Base-by-base conservation (phyloP, 495 filamentous ascomycete genomes). In the Tuber aestivum region DNA sequence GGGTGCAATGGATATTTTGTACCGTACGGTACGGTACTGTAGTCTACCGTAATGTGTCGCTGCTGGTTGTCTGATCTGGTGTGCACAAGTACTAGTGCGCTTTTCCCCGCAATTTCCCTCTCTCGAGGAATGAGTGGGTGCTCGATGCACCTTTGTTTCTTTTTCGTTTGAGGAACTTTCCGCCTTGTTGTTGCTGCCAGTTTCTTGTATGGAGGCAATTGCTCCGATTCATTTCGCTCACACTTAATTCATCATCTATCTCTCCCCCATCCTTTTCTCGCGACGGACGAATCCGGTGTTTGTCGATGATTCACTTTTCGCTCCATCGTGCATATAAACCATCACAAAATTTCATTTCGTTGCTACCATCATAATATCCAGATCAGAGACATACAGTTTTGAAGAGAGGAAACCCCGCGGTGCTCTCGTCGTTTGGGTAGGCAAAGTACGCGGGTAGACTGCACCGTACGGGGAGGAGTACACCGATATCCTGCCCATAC, bases 331-430 rank as follows among this genome's bases (percentile, higher is more conserved):
- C 56, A 35, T 65, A 35, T 35, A 35, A 35, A 65, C 27, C 27
- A 35, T 65, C 56, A 65, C 35, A 65, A 35, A 65, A 35, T 65
- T 65, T 65, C 56, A 65, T 65, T 65, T 65, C 56, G 18, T 65
- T 35, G 14, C 27, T 18, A 18, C 32, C 27, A 65, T 65, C 56
- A 35, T 18, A 56, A n/a, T 56, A 27, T 65, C 56, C 20, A 35
- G 56, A 35, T 35, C 56, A 65, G 56, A 65, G 27, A 65, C 56
- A 65, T 7, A 32, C 1, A 27, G 4, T 65, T 18, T 35, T 32
- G 56, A 35, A n/a, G 56, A 65, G 56, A 65, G 32, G 56, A 65
- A 65, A 6, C 27, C 56, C 56, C 14, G n/a, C 56, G 56, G 27
- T 65, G 27, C 56, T 65, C 32, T 32, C 10, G 56, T 32, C 27